These are phyloP conservation scores for Pythium rishiriense DNA, from an alignment of 352 stramenopile genomes.

Conservation along the genomic window DNA sequence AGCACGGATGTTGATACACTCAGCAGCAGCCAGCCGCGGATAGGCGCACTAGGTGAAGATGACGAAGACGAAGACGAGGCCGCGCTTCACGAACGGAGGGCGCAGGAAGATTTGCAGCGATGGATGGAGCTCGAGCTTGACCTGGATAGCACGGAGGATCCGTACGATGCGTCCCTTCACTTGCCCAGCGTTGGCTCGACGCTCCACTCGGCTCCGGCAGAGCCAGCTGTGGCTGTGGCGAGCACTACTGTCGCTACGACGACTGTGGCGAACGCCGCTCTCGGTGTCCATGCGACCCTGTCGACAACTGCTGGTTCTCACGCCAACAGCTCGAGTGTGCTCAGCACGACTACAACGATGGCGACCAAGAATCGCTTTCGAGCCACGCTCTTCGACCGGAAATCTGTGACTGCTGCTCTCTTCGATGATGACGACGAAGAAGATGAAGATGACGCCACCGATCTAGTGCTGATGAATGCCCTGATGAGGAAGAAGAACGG, in stretches of 20 bases:
- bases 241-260: background rate
- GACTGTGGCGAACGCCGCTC: background rate
- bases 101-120: constrained; percentile 27
- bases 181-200: constrained; percentile 12
- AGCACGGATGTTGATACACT: constrained; percentile 18
- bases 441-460: constrained; percentile 10
- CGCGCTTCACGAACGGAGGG: constrained; percentile 6
- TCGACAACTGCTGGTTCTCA: constrained; percentile 17
- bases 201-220: background rate
- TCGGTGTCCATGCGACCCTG: constrained; percentile 4
- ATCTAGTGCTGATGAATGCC: constrained; percentile 25
- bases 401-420: constrained; percentile 21
- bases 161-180: constrained; percentile 29
- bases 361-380: constrained; percentile 19
- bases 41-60: constrained; percentile 19
- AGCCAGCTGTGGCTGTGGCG: background rate
- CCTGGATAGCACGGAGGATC: constrained; percentile 24
- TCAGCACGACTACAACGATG: constrained; percentile 7
- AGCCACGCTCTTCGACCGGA: constrained; percentile 8
- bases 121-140: constrained; percentile 35
- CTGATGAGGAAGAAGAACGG: constrained; percentile 19
- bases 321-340: constrained; percentile 31
- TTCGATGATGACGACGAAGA: constrained; percentile 33
- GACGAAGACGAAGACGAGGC: constrained; percentile 3
- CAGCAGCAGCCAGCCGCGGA: constrained; percentile 18